phyloP scores from a whole-genome alignment of 768 basidiomycete genomes.

The Mycena polygramma region DNA sequence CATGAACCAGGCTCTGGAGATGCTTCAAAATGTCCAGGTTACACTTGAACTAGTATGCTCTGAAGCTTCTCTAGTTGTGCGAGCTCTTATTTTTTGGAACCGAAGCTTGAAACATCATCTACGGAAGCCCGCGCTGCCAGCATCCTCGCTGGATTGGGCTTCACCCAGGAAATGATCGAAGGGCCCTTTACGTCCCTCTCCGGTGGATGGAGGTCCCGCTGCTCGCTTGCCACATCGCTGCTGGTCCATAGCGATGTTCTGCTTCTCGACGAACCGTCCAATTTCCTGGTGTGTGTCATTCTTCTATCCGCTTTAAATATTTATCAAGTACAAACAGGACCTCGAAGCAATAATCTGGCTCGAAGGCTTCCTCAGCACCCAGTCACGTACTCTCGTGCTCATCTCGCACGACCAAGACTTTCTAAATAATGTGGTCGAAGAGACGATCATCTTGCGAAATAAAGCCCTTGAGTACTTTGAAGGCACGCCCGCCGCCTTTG shows the following conservation, averaged over 20 bases:
- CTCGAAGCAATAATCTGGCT: constrained; percentile 67
- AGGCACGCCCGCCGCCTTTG: constrained; percentile 67
- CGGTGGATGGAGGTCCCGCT: constrained; percentile 76
- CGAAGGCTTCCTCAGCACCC: constrained; percentile 61
- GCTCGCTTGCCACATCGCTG: constrained; percentile 69
- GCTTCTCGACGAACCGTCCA: constrained; percentile 70
- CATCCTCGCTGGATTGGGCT: constrained; percentile 73
- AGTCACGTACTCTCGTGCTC: constrained; percentile 66
- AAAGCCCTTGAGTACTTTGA: constrained; percentile 66
- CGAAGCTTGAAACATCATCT: constrained; percentile 52
- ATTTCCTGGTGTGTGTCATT: constrained; percentile 51
- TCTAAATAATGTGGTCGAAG: constrained; percentile 68
- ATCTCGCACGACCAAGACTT: constrained; percentile 78
- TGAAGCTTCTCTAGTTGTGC: neutral
- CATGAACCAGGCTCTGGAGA: constrained; percentile 35
- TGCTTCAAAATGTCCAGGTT: constrained; percentile 36
- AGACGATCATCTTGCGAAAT: constrained; percentile 71
- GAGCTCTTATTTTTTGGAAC: neutral
- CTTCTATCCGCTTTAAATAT: neutral
- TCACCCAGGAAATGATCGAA: constrained; percentile 53
- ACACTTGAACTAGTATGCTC: constrained; percentile 31
- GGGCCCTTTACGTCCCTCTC: constrained; percentile 63
- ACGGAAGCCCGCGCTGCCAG: constrained; percentile 62
- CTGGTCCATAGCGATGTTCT: constrained; percentile 70
- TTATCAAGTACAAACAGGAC: constrained; percentile 46